Percentiles rank a stretch among this genome's conserved stretches.
Conservation (phyloP, 345 rosid species). For the Hibiscus mutabilis region DNA sequence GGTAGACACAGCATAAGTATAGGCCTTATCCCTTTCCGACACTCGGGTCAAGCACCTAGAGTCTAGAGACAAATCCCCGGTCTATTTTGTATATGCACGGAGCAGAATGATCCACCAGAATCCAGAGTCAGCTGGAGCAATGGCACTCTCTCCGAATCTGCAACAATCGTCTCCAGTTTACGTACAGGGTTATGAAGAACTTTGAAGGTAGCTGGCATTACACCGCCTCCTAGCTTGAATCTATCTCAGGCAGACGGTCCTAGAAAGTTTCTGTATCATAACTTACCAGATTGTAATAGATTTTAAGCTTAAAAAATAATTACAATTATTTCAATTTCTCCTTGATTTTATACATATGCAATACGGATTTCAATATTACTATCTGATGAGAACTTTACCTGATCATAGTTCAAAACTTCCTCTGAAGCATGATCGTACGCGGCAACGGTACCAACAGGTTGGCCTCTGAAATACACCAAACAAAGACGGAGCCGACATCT, state of each 20-base stretch:
- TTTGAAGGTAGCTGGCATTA: not conserved
- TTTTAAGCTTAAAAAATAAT: too few species aligned
- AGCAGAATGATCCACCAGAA: slow-evolving; percentile 90
- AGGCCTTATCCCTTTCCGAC: not conserved
- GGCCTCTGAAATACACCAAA: not conserved
- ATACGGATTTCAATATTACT: not conserved
- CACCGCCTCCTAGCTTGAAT: not conserved
- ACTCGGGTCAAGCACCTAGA: slow-evolving; percentile 56
- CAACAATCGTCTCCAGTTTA: slow-evolving; percentile 50
- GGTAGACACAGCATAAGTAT: not conserved
- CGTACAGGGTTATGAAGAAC: slow-evolving; percentile 50
- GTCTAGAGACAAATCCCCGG: slow-evolving; percentile 55
- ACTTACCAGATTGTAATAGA: too few species aligned
- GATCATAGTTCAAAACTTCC: not conserved
- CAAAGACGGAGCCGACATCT: too few species aligned
- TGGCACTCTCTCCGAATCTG: slow-evolving; percentile 78
- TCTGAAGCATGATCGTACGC: not conserved
- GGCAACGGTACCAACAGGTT: not conserved
- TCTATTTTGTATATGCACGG: slow-evolving; percentile 75
- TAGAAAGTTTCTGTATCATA: not conserved
- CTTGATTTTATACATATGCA: not conserved
- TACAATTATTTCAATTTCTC: not conserved
- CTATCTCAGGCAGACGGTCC: not conserved
- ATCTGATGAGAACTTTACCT: not conserved
- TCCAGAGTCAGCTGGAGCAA: slow-evolving; percentile 79